Base-by-base conservation (phyloP, 345 rosid genomes). In the Sonneratia alba region DNA sequence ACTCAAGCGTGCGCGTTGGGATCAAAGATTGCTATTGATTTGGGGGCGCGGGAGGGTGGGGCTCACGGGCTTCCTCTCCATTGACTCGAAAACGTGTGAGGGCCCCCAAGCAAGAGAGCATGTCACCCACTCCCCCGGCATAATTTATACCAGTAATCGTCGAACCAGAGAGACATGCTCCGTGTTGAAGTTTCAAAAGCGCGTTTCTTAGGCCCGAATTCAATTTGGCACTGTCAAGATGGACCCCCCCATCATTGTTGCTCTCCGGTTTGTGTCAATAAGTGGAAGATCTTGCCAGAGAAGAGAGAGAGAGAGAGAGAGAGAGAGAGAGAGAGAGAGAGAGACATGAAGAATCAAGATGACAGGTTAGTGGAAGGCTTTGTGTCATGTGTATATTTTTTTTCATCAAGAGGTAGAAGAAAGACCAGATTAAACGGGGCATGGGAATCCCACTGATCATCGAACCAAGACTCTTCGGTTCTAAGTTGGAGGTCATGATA, bases 101-200 rank as follows among this genome's bases (percentile, higher is more conserved):
- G 59, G 19, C 59, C 59, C 13, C 62, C 36, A 59, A 59, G 3
- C 7, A 7, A 6, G 21, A 51, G 19, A 53, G 16, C 59, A 53
- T 53, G 59, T 53, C 14, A 1, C 32, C 64, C 34, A 7, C 21
- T 59, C 22, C 36, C 64, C 21, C 7, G 36, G 64, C 64, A n/a
- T n/a, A 7, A 24, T n/a, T 7, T n/a, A 59, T 1, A 59, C 4
- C 32, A 27, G 32, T 59, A 24, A 21, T 21, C 36, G 22, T 59
- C 22, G 64, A 24, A 59, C 24, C 12, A 59, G 24, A 59, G 36
- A 6, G 6, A 59, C 21, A 27, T 27, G 64, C 8, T 22, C 1
- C 36, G 64, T 55, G 64, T 59, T 59, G 64, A 59, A 59, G 27
- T n/a, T 59, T 59, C 64, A 22, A 59, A 59, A 59, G 34, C 64